Percentiles rank a stretch among this genome's conserved stretches.
phyloP scores from a whole-genome alignment of 768 basidiomycete species.

The Fomitopsis serialis region DNA sequence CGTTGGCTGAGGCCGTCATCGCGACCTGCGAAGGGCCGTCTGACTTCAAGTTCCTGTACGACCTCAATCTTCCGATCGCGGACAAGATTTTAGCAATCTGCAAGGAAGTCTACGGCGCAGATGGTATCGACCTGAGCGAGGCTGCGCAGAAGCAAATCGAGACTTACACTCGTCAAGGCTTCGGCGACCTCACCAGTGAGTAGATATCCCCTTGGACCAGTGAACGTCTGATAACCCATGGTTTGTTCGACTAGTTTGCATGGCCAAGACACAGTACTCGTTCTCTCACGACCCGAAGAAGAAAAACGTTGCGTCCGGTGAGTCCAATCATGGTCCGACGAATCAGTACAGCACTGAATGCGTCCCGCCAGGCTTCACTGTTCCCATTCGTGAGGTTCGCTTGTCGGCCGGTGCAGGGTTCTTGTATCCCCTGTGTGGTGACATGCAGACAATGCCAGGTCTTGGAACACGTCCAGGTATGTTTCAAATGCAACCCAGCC shows the following conservation, averaged over 20 bases:
- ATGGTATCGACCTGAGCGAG: slow-evolving; percentile 83
- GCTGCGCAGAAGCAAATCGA: slow-evolving; percentile 82
- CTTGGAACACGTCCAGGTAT: slow-evolving; percentile 84
- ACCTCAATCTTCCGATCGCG: slow-evolving; percentile 75
- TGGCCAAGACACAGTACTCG: slow-evolving; percentile 98
- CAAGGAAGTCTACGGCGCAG: slow-evolving; percentile 91
- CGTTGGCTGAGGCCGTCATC: slow-evolving; percentile 90
- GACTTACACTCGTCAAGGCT: slow-evolving; percentile 89
- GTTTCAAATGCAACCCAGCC: slow-evolving; percentile 7
- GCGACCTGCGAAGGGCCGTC: slow-evolving; percentile 78
- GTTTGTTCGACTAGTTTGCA: slow-evolving; percentile 56
- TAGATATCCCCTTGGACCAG: slow-evolving; percentile 1
- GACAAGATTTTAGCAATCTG: slow-evolving; percentile 86
- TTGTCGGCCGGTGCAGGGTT: slow-evolving; percentile 93
- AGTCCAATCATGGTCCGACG: slow-evolving; percentile 12
- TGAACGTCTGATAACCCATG: too few species aligned
- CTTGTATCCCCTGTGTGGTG: slow-evolving; percentile 91
- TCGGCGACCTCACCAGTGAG: slow-evolving; percentile 71
- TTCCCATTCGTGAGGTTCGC: slow-evolving; percentile 85
- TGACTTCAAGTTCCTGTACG: slow-evolving; percentile 90
- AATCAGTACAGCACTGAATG: neutral
- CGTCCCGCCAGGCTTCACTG: slow-evolving; percentile 64
- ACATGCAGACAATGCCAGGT: slow-evolving; percentile 99
- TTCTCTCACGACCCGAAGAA: slow-evolving; percentile 92
- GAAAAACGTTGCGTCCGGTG: slow-evolving; percentile 84